Percentiles rank a stretch among this genome's conserved stretches.
phyloP scores from a whole-genome alignment of 2,329 filamentous ascomycete species.

The Leptographium galeiforme region DNA sequence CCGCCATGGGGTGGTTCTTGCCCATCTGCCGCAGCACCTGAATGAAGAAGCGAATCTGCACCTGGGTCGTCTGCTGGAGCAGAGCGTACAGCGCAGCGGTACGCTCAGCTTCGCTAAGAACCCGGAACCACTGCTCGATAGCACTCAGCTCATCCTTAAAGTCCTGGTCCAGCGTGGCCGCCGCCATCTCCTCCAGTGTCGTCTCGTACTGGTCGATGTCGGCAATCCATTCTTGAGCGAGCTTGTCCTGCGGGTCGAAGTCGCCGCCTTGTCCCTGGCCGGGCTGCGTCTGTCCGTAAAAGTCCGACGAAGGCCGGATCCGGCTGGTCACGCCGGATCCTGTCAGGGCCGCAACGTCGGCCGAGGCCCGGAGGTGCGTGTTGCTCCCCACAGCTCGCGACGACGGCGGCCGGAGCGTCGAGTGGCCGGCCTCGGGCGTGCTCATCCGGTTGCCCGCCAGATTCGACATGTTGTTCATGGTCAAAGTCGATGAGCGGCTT shows the following conservation, averaged over 20 bases:
- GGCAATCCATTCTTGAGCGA: conserved; percentile 95
- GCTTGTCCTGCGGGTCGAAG: conserved; percentile 74
- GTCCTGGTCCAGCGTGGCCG: conserved; percentile 95
- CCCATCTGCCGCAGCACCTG: conserved; percentile 98
- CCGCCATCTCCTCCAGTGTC: conserved; percentile 98
- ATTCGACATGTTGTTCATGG: conserved; percentile 51
- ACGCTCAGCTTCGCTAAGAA: conserved; percentile 89
- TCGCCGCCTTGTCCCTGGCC: conserved; percentile 56
- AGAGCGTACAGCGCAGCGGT: conserved; percentile 92
- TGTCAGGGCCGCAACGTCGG: conserved; percentile 81
- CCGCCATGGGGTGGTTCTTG: conserved; percentile 94
- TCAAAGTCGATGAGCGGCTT: not conserved
- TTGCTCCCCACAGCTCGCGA: conserved; percentile 67
- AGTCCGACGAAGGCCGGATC: conserved; percentile 88
- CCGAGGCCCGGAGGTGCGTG: conserved; percentile 77
- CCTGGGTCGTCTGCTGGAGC: conserved; percentile 94
- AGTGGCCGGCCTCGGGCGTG: conserved; percentile 80
- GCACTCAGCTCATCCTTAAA: conserved; percentile 99
- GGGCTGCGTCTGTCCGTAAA: conserved; percentile 68
- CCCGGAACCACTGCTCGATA: conserved; percentile 98
- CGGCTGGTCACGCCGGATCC: conserved; percentile 53
- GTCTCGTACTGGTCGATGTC: conserved; percentile 98
- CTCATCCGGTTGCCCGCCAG: conserved; percentile 82
- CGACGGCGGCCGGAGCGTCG: conserved; percentile 68
- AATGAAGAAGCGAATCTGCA: conserved; percentile 98